Conservation (phyloP, 2,329 filamentous ascomycete species). For the Delphinella strobiligena region DNA sequence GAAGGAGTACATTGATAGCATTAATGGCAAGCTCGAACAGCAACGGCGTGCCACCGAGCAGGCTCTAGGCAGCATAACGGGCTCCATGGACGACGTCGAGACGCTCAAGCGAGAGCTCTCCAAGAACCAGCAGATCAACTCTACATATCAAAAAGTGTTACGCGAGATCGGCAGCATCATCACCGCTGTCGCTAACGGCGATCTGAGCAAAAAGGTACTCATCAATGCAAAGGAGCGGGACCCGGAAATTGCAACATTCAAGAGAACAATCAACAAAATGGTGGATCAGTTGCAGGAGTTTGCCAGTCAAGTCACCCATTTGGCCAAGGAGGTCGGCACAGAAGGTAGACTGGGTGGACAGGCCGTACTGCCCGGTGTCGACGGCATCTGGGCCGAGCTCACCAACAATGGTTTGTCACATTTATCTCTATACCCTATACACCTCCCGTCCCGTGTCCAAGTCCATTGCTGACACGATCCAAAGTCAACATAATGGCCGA, state of each 20-base stretch:
- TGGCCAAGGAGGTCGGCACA: slow-evolving; percentile 91
- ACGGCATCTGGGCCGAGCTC: slow-evolving; percentile 94
- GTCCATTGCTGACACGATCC: no score
- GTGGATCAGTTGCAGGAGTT: slow-evolving; percentile 97
- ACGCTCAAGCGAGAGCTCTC: slow-evolving; percentile 84
- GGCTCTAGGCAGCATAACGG: slow-evolving; percentile 68
- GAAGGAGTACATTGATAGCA: slow-evolving; percentile 70
- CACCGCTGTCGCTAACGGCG: slow-evolving; percentile 87
- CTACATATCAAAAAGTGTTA: slow-evolving; percentile 94
- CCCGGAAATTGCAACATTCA: slow-evolving; percentile 95
- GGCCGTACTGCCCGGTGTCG: slow-evolving; percentile 83
- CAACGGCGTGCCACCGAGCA: slow-evolving; percentile 77
- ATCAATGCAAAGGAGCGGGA: slow-evolving; percentile 96
- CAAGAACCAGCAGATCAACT: slow-evolving; percentile 96
- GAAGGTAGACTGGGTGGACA: slow-evolving; percentile 90
- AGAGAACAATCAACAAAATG: slow-evolving; percentile 97
- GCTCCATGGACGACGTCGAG: slow-evolving; percentile 74
- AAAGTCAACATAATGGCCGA: slow-evolving; percentile 94
- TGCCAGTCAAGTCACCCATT: slow-evolving; percentile 86
- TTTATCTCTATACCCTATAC: neutral
- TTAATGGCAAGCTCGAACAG: slow-evolving; percentile 74
- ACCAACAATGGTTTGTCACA: slow-evolving; percentile 45
- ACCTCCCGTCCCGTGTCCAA: slow-evolving; percentile 12
- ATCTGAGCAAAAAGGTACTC: slow-evolving; percentile 91
- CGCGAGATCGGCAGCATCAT: slow-evolving; percentile 96